Base-by-base conservation (phyloP, 345 rosid species). In the Pistacia atlantica region DNA sequence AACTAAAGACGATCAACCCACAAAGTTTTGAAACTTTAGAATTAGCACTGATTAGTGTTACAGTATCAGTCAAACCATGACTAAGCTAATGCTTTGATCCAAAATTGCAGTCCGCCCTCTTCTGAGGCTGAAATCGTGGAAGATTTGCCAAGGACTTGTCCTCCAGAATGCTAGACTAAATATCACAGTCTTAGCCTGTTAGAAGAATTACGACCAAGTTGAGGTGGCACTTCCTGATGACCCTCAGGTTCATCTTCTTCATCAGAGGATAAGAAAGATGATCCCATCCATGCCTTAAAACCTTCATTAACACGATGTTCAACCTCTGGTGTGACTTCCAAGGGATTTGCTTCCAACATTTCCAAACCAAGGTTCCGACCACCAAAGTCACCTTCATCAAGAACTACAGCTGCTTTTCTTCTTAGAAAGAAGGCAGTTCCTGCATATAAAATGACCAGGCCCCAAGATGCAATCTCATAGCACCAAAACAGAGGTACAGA, bases 401-500 rank as follows among this genome's bases (percentile, higher is more conserved):
- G 88, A 75, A 87, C 83, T 42, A 79, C 68, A 35, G 95, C 92
- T 11, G 92, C 89, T 85, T 85, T 92, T 83, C 98, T 92, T 81
- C 91, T 89, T 49, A 95, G 83, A 69, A 82, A 86, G 76, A 89
- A 85, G 63, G 97, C 92, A 20, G 95, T 89, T 77, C 97, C 99
- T 3, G 83, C 88, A 49, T 90, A 92, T 68, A 93, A 80, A 80
- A 87, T 48, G 52, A 93, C 93, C 4, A 95, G 86, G 37, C 97
- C 97, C 97, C 97, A 95, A 5, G 90, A 84, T 37, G 93, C 85
- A 65, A 93, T 84, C 88, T 95, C 98, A 55, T 95, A 92, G 89
- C 97, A 95, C 98, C 99, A 95, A 84, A 93, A 95, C 81, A 95
- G 81, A 65, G 98, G 93, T 75, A 86, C 64, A 4, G 97, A 92